These are phyloP conservation scores for Vararia minispora DNA, from an alignment of 768 basidiomycete genomes.

Conservation along the genomic window DNA sequence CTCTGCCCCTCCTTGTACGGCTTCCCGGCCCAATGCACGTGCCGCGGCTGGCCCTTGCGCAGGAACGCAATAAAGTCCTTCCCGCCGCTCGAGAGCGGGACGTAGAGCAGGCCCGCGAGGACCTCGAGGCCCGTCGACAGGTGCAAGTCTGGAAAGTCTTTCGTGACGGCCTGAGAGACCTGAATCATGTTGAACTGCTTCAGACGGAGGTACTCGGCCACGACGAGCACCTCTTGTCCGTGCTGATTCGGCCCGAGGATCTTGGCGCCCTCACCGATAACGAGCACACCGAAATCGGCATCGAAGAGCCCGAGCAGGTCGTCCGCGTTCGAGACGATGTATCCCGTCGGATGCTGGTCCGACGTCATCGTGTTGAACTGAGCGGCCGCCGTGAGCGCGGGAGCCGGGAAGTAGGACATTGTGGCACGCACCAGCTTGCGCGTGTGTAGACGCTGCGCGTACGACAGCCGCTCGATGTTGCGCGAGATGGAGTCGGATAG, in stretches of 20 bases:
- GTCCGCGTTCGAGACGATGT: constrained; percentile 72
- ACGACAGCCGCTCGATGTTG: constrained; percentile 70
- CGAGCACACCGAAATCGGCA: constrained; percentile 63
- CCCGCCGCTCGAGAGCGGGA: constrained; percentile 62
- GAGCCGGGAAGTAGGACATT: background rate
- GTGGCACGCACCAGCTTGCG: constrained; percentile 52
- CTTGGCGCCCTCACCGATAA: constrained; percentile 62
- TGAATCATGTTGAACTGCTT: constrained; percentile 63
- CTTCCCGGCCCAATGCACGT: constrained; percentile 72
- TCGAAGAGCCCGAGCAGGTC: constrained; percentile 72
- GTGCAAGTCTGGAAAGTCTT: constrained; percentile 64
- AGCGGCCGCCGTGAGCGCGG: background rate
- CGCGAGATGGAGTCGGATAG: constrained; percentile 71
- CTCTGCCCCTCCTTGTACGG: constrained; percentile 40
- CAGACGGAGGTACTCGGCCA: constrained; percentile 69
- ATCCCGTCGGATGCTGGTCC: constrained; percentile 59
- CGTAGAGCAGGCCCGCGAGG: constrained; percentile 27
- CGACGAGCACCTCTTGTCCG: constrained; percentile 67
- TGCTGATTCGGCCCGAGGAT: constrained; percentile 59
- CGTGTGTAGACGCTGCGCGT: constrained; percentile 63
- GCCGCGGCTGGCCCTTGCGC: constrained; percentile 60
- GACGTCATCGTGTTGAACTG: constrained; percentile 66
- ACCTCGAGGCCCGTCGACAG: constrained; percentile 26
- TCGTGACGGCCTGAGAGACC: constrained; percentile 54
- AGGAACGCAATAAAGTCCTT: constrained; percentile 76